Conservation (phyloP, 78 protist species). For the Salpingoeca rosetta region DNA sequence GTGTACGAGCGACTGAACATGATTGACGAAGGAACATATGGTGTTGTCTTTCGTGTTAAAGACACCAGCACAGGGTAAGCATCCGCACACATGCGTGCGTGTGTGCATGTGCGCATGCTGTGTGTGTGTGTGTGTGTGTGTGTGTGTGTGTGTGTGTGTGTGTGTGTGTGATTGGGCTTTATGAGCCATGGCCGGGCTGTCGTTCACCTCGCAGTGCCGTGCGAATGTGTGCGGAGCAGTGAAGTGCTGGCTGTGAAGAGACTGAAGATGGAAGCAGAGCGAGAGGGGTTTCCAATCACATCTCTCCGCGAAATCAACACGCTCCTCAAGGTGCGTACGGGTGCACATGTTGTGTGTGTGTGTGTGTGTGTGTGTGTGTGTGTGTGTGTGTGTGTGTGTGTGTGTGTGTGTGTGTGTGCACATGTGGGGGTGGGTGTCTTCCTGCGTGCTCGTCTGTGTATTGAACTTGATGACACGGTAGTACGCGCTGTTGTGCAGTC, state of each 20-base stretch:
- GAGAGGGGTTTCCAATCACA: slow-evolving; percentile 33
- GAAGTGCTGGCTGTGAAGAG: slow-evolving; percentile 15
- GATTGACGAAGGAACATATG: slow-evolving; percentile 29
- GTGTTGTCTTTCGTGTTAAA: slow-evolving; percentile 23
- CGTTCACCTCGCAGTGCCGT: too few species aligned
- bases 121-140: too few species aligned
- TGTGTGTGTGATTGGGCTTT: not conserved
- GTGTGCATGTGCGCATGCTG: not conserved
- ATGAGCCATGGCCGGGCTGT: not conserved
- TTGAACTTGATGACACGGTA: too few species aligned
- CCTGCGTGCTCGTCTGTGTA: too few species aligned
- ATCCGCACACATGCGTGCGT: not conserved
- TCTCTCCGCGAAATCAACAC: slow-evolving; percentile 30
- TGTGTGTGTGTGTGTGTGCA: too few species aligned
- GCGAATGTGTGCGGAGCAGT: too few species aligned
- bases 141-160: not conserved
- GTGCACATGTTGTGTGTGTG: not conserved
- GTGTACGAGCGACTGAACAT: slow-evolving; percentile 1
- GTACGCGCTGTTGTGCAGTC: too few species aligned
- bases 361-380: not conserved
- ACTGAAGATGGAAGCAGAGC: slow-evolving; percentile 26
- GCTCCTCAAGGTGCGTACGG: slow-evolving; percentile 1
- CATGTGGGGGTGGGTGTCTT: too few species aligned
- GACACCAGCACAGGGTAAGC: not conserved
- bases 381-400: too few species aligned